These are phyloP conservation scores for Macrotyloma uniflorum DNA, from an alignment of 306 rosid genomes.

Conservation along the genomic window DNA sequence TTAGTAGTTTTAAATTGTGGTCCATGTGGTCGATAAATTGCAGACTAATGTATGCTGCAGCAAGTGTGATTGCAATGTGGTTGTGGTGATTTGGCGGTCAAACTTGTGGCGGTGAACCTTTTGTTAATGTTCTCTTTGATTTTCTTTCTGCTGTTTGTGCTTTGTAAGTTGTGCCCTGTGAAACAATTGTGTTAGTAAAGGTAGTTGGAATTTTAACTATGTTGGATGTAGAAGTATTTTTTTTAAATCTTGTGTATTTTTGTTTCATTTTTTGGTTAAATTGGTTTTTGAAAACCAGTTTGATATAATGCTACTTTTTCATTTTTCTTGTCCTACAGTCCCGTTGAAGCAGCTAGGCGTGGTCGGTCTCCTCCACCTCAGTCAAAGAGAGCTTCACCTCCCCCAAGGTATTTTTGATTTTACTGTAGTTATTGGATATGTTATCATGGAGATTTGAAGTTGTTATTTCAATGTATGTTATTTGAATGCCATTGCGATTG, in stretches of 20 bases:
- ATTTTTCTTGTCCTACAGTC: constrained; percentile 42
- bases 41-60: not conserved
- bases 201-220: not conserved
- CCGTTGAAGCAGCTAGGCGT: constrained; percentile 61
- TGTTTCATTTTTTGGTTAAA: not conserved
- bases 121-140: not conserved
- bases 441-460: not conserved
- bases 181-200: not conserved
- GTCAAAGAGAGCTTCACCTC: constrained; percentile 74
- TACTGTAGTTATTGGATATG: not conserved
- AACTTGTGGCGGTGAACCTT: not conserved
- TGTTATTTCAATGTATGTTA: not conserved
- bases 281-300: not conserved
- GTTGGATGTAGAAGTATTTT: not conserved
- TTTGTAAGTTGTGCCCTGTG: not conserved
- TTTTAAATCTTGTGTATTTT: not conserved
- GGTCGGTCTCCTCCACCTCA: constrained; percentile 80
- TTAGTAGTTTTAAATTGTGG: not conserved
- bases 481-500: not conserved
- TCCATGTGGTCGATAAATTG: not conserved
- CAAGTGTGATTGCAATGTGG: not conserved
- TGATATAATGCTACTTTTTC: not conserved
- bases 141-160: constrained; percentile 9
- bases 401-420: constrained; percentile 59
- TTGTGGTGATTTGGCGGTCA: not conserved